phyloP scores from a whole-genome alignment of 805 yeast species.

The Metschnikowia borealis region DNA sequence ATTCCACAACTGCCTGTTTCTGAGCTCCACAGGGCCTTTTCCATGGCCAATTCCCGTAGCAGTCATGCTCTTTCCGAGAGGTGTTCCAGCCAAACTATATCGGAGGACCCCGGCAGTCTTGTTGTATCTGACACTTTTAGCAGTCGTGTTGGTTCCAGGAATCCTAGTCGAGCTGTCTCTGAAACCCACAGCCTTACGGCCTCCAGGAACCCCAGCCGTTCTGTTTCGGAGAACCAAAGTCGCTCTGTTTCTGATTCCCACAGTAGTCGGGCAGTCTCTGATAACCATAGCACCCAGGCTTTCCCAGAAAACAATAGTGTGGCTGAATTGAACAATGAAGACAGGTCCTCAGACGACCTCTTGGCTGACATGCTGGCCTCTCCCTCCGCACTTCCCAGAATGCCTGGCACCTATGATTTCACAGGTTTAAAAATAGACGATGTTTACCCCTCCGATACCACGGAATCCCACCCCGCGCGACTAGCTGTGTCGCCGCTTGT shows the following conservation, averaged over 20 bases:
- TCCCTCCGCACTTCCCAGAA: slow-evolving; percentile 29
- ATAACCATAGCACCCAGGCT: neutral
- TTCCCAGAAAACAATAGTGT: neutral
- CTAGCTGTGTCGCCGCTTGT: neutral
- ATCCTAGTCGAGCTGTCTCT: too few species aligned
- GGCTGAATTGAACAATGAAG: neutral
- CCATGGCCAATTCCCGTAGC: neutral
- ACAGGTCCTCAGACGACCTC: neutral
- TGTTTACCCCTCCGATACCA: neutral
- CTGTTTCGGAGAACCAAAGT: too few species aligned
- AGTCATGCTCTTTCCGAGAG: neutral
- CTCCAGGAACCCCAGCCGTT: too few species aligned
- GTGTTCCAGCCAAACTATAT: neutral
- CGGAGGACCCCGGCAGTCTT: neutral
- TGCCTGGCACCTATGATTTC: slow-evolving; percentile 45
- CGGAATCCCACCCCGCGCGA: neutral
- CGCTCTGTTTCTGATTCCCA: neutral
- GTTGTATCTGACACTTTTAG: neutral
- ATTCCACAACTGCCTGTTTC: slow-evolving; percentile 11
- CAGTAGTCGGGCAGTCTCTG: neutral
- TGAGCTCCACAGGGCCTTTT: slow-evolving; percentile 10
- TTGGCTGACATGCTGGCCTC: slow-evolving; percentile 5
- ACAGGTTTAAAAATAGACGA: slow-evolving; percentile 35
- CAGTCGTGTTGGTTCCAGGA: too few species aligned
- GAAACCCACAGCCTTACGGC: too few species aligned